phyloP scores from a whole-genome alignment of 2,329 filamentous ascomycete genomes.

The Cadophora gregata region DNA sequence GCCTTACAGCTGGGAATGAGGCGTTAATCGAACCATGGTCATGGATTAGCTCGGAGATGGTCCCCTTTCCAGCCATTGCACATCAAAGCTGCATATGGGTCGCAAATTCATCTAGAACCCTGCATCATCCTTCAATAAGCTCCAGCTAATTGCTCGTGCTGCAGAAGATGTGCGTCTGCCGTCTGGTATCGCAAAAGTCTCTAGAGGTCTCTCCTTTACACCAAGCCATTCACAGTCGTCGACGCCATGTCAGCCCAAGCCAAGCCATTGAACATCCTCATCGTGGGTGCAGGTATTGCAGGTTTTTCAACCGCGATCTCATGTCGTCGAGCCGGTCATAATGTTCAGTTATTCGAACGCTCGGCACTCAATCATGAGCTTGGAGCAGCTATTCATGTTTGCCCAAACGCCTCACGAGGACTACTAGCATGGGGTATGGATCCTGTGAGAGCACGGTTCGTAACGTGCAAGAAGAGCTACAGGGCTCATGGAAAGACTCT shows the following conservation, averaged over 20 bases:
- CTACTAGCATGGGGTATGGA: slow-evolving; percentile 54
- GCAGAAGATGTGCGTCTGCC: background rate
- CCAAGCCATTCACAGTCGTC: background rate
- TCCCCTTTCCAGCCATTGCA: slow-evolving; percentile 1
- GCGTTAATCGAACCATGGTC: slow-evolving; percentile 1
- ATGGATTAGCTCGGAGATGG: background rate
- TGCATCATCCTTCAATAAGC: background rate
- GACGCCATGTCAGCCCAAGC: slow-evolving; percentile 25
- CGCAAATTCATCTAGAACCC: background rate
- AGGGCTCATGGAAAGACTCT: slow-evolving; percentile 28
- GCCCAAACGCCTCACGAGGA: slow-evolving; percentile 65
- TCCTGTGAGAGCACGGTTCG: slow-evolving; percentile 48
- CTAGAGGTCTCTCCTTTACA: background rate
- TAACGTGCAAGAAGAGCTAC: slow-evolving; percentile 41
- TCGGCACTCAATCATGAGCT: slow-evolving; percentile 61
- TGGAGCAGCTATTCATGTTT: slow-evolving; percentile 65
- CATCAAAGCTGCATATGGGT: background rate
- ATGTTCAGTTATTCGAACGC: slow-evolving; percentile 56
- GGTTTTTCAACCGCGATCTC: slow-evolving; percentile 59
- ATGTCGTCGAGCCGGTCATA: slow-evolving; percentile 35
- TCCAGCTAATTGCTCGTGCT: background rate
- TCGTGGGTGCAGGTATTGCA: slow-evolving; percentile 53
- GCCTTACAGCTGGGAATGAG: background rate
- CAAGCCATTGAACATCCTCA: slow-evolving; percentile 28
- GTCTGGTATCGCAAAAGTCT: background rate